Base-by-base conservation (phyloP, 768 basidiomycete genomes). In the Boletus speciosus region DNA sequence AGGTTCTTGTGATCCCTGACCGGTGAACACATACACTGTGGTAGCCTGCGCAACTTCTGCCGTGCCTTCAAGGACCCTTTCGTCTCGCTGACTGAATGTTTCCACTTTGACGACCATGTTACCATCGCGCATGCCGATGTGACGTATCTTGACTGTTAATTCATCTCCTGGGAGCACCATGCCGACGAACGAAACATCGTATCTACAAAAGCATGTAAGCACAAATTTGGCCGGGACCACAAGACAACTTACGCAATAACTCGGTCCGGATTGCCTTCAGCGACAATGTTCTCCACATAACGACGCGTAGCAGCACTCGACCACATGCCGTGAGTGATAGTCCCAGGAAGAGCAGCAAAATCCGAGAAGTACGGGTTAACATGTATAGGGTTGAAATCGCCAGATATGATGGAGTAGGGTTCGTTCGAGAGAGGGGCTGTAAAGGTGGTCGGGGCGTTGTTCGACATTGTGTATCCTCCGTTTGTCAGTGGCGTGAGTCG, bases 321-420 rank as follows among this genome's bases (percentile, higher is more conserved):
- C 92, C 93, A 98, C 76, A 98, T 83, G 49, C 97, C 97, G 65
- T 98, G 97, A 4, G 97, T 98, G 66, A 99, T 98, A 10, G 97
- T 99, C 14, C 90, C 88, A 25, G 96, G 95, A 14, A 99, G 84
- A 6, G 86, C 82, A 2, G 96, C 95, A 57, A 88, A 92, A 68
- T 93, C 88, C 23, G 97, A 84, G 77, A 99, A 98, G 79, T 98
- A 98, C 0, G 97, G 96, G 73, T 99, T 98, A 71, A 97, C 78
- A 70, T 99, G 97, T 62, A 99, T 99, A 29, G 97, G 97, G 71
- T 99, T 98, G 79, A 93, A 98, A 73, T 99, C 96, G 42, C 96
- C 95, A 0, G 97, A 99, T 45, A 95, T 82, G 71, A 86, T 84
- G 5, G 95, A 98, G 74, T 98, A 99, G 2, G 93, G 89, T 72